phyloP scores from a whole-genome alignment of 257 asterid species.

The Solanum piurae region DNA sequence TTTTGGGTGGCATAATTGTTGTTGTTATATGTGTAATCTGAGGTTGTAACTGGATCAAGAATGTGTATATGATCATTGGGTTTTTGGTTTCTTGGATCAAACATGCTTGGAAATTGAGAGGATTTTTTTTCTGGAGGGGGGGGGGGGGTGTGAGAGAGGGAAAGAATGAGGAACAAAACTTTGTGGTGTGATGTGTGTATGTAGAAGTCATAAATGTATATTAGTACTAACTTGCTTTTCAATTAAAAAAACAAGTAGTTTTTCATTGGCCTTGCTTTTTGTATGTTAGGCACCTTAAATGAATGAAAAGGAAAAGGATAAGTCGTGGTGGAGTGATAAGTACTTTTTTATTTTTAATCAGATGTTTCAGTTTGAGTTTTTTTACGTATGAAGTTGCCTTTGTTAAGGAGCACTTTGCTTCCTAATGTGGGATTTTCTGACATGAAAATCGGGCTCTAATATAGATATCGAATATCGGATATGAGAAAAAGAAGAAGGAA shows the following conservation, averaged over 20 bases:
- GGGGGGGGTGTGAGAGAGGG: neutral
- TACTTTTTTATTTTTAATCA: no score
- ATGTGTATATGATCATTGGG: neutral
- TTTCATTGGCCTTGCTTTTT: neutral
- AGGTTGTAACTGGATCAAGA: constrained; percentile 8
- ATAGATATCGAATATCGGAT: no score
- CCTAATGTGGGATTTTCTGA: fast-evolving
- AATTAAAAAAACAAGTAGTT: neutral
- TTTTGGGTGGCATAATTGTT: neutral
- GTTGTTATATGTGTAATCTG: neutral
- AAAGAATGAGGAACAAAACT: neutral
- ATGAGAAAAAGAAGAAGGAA: neutral
- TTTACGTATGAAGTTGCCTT: fast-evolving
- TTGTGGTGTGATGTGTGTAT: constrained; percentile 4
- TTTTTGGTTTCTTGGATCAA: neutral
- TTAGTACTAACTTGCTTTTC: neutral
- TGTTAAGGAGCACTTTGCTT: no score
- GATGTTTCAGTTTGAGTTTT: no score
- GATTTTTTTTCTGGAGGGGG: neutral
- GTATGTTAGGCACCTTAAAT: neutral
- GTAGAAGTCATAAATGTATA: neutral
- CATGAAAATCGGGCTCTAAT: fast-evolving
- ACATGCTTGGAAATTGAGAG: constrained; percentile 33
- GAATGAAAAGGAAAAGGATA: neutral
- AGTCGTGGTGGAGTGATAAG: fast-evolving